Evolutionary conservation across 2,329 filamentous ascomycete species (phyloP).

Genomic region (Arachnopeziza araneosa): DNA sequence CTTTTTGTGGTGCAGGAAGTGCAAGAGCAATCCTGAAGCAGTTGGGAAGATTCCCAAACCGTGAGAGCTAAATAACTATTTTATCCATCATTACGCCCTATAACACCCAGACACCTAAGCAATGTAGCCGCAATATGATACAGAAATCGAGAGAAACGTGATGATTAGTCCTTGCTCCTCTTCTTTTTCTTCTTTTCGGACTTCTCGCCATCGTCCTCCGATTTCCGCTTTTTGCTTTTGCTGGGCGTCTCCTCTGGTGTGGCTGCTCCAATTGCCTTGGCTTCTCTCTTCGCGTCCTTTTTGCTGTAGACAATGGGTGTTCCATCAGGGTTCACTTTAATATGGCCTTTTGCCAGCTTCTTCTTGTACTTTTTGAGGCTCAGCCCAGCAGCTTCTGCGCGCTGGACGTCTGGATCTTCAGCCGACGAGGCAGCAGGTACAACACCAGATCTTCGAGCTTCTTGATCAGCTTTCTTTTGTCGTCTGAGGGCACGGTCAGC

Average conservation of each 20-base stretch:
- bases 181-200: constrained; percentile 56
- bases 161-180: constrained; percentile 30
- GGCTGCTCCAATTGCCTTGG: constrained; percentile 41
- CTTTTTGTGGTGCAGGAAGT: not conserved
- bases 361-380: constrained; percentile 72
- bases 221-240: constrained; percentile 69
- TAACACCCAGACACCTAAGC: not conserved
- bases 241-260: constrained; percentile 6
- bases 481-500: constrained; percentile 13
- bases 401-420: constrained; percentile 37
- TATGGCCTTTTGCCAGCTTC: constrained; percentile 72
- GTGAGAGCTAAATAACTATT: not conserved
- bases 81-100: not conserved
- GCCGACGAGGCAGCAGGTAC: constrained; percentile 37
- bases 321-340: constrained; percentile 59
- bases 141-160: not conserved
- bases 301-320: constrained; percentile 58
- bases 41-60: not conserved
- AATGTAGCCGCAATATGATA: not conserved
- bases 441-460: too few relatives aligned
- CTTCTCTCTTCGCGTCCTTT: constrained; percentile 57
- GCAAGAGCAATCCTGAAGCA: not conserved
- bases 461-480: constrained; percentile 24
- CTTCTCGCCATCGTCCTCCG: constrained; percentile 52
- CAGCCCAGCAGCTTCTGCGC: constrained; percentile 62